Conservation (phyloP, 805 yeast genomes). For the Wickerhamiella brachini region DNA sequence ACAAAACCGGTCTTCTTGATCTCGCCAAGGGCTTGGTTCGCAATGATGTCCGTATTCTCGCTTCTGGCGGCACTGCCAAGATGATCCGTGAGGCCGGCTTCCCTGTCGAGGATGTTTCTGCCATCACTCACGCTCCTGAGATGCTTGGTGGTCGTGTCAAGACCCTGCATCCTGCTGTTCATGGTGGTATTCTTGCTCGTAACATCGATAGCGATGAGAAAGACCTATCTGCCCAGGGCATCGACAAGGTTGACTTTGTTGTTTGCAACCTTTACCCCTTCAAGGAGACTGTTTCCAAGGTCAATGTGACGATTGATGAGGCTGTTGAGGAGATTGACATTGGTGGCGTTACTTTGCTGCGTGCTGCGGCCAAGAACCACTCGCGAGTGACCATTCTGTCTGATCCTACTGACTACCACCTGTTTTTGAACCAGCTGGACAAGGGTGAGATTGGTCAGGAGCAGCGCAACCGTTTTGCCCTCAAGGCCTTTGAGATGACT, state of each 20-base stretch:
- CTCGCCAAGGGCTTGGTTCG: slow-evolving; percentile 88
- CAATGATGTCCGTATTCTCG: slow-evolving; percentile 80
- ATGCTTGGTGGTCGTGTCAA: slow-evolving; percentile 98
- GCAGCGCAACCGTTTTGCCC: slow-evolving; percentile 71
- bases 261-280: slow-evolving; percentile 97
- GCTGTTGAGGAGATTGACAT: slow-evolving; percentile 98
- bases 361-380: slow-evolving; percentile 99
- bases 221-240: slow-evolving; percentile 78
- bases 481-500: slow-evolving; percentile 96
- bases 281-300: slow-evolving; percentile 92
- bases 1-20: slow-evolving; percentile 91
- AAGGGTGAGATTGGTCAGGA: slow-evolving; percentile 57
- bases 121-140: slow-evolving; percentile 97
- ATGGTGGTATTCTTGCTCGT: slow-evolving; percentile 87
- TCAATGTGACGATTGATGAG: slow-evolving; percentile 88
- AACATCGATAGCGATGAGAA: slow-evolving; percentile 79
- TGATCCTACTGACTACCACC: slow-evolving; percentile 88
- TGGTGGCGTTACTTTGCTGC: slow-evolving; percentile 91
- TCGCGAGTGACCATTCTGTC: slow-evolving; percentile 88
- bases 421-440: slow-evolving; percentile 68
- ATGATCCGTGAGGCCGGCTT: slow-evolving; percentile 94
- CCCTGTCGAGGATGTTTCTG: slow-evolving; percentile 90
- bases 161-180: slow-evolving; percentile 97
- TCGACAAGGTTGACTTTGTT: slow-evolving; percentile 91
- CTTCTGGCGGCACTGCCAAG: slow-evolving; percentile 95